Evolutionary conservation across 768 basidiomycete genomes (phyloP).

Genomic region (Cystofilobasidium ferigula): DNA sequence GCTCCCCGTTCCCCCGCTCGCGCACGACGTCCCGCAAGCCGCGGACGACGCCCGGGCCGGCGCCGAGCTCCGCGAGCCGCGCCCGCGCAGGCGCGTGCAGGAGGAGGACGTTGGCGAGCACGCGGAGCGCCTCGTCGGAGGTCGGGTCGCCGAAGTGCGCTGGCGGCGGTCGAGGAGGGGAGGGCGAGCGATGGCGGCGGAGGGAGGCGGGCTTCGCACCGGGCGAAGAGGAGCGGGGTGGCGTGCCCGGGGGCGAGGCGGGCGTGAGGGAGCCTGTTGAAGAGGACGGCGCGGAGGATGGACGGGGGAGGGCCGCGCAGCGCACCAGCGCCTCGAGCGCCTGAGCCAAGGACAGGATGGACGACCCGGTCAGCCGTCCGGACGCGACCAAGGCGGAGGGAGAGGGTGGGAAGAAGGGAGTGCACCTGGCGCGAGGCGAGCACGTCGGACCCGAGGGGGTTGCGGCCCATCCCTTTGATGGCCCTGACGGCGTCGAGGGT

Average conservation of each 20-base stretch:
- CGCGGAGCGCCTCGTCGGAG: conserved; percentile 28
- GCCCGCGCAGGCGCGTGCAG: conserved; percentile 27
- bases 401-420: neutral
- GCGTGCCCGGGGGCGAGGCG: neutral
- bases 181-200: conserved; percentile 18
- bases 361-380: neutral
- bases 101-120: conserved; percentile 30
- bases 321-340: conserved; percentile 13
- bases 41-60: conserved; percentile 17
- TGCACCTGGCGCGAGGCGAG: neutral
- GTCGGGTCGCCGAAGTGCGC: conserved; percentile 10
- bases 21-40: neutral
- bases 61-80: conserved; percentile 26
- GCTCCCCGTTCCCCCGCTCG: neutral
- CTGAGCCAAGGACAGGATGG: neutral
- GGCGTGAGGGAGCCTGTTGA: neutral
- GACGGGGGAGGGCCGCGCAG: conserved; percentile 9
- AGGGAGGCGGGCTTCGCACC: conserved; percentile 20
- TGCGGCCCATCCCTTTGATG: neutral
- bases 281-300: neutral
- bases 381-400: neutral
- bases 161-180: neutral
- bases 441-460: neutral
- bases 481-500: neutral
- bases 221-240: neutral